Evolutionary conservation across 1,284 basidiomycete species (phyloP).

Genomic region (Moniliophthora roreri): DNA sequence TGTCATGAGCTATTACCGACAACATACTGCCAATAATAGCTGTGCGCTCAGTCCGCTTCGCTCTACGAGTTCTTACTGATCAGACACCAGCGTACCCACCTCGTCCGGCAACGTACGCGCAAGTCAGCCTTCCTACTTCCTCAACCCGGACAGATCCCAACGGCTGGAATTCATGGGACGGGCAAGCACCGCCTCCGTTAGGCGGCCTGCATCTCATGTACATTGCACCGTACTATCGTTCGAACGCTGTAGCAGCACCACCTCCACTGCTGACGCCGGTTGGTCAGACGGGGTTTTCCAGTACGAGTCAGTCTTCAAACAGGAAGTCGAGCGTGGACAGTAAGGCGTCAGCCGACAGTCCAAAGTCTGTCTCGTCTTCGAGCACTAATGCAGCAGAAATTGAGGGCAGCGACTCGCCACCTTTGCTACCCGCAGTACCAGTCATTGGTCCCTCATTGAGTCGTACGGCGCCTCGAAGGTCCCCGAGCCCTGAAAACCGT

Average conservation of each 20-base stretch:
- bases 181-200: conserved; percentile 30
- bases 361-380: background rate
- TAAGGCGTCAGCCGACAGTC: background rate
- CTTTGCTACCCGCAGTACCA: background rate
- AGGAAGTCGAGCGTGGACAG: background rate
- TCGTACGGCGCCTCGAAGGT: background rate
- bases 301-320: background rate
- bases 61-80: conserved; percentile 12
- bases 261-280: conserved; percentile 3
- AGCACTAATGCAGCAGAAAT: background rate
- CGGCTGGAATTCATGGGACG: conserved; percentile 39
- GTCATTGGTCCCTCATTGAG: background rate
- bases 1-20: conserved; percentile 61
- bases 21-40: conserved; percentile 43
- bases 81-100: conserved; percentile 30
- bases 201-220: conserved; percentile 31
- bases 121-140: conserved; percentile 49
- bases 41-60: conserved; percentile 22
- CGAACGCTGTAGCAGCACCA: background rate
- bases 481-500: background rate
- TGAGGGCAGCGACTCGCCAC: background rate
- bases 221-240: conserved; percentile 36
- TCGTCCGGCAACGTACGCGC: conserved; percentile 33
- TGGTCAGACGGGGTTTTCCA: background rate
- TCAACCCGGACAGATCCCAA: conserved; percentile 44